Evolutionary conservation across 257 asterid genomes (phyloP), one percentile per base, ranked within the genome.

Genomic region (Primulina tabacum): DNA sequence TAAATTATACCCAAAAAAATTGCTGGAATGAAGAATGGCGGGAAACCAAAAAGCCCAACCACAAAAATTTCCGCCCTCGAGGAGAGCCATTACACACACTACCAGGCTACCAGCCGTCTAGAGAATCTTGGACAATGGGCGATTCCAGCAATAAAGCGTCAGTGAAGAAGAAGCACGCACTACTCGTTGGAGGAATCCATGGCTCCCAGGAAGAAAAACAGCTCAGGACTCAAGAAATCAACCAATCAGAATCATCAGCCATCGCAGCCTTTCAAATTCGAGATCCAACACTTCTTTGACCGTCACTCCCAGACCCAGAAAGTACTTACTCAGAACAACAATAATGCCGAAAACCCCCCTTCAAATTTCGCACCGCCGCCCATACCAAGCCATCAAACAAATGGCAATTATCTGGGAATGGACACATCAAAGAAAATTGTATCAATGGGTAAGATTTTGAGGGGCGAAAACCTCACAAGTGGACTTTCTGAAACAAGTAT

Each of bases 211-310:
- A 93, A 90, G 86, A 85, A 80, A 76, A 53, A 80, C 62, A 82
- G 67, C 72, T 64, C 87, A 35, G 93, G 86, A 57, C 66, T 86
- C 60, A 90, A 89, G 95, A 93, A 90, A 77, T 64, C 88, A 24
- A 65, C 64, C 80, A 64, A 73, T 63, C 85, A 75, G 34, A 81
- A 67, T 52, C 78, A 83, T 0, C 81, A 75, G 79, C 87, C 82
- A 69, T 82, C 97, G 65, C 88, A 93, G 84, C 89, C 90, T 20
- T 68, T 90, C 67, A 90, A 90, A 62, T 92, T 87, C 29, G 97
- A 95, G n/a, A 93, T 93, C 72, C 95, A 90, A 65, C 98, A 93
- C 74, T 90, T 90, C 87, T 93, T 93, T 75, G 92, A 87, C 59
- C 95, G 90, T 70, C 97, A 93, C 74, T 82, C 90, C 11, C 89